phyloP scores from a whole-genome alignment of 352 stramenopile genomes.

The Phytophthora idaei region DNA sequence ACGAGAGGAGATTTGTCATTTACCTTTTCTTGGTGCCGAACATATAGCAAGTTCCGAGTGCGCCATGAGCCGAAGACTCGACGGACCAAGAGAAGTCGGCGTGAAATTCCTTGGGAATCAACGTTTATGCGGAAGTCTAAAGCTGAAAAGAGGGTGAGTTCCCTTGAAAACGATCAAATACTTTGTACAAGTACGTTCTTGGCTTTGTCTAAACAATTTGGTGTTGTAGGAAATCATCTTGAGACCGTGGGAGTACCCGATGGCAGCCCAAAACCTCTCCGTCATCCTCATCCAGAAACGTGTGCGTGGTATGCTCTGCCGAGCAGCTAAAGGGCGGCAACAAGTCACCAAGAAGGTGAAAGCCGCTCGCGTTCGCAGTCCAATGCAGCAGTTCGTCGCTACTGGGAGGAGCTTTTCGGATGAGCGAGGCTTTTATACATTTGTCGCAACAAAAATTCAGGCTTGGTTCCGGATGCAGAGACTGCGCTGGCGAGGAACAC shows the following conservation, averaged over 20 bases:
- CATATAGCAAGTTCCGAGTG: slow-evolving; percentile 53
- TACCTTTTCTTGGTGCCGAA: slow-evolving; percentile 1
- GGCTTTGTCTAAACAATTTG: no score
- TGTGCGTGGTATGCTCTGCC: slow-evolving; percentile 67
- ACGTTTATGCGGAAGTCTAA: slow-evolving; percentile 82
- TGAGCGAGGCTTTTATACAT: slow-evolving; percentile 58
- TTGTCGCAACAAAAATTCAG: slow-evolving; percentile 66
- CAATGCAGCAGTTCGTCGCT: slow-evolving; percentile 80
- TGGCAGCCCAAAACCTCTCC: slow-evolving; percentile 81
- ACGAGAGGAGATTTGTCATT: neutral
- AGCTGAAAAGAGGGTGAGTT: slow-evolving; percentile 62
- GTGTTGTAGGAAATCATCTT: slow-evolving; percentile 60
- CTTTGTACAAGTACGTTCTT: no score
- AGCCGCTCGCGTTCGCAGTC: slow-evolving; percentile 28
- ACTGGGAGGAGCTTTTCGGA: slow-evolving; percentile 58
- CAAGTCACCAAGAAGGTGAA: slow-evolving; percentile 3
- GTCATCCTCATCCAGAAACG: slow-evolving; percentile 81
- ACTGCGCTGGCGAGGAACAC: slow-evolving; percentile 46
- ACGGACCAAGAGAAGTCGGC: slow-evolving; percentile 36
- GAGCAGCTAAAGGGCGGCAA: slow-evolving; percentile 14
- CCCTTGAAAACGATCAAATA: neutral
- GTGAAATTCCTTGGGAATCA: slow-evolving; percentile 61
- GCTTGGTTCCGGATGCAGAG: slow-evolving; percentile 73
- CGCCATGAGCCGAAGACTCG: slow-evolving; percentile 60
- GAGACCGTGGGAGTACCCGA: slow-evolving; percentile 78